A percentile compares a stretch with the other conserved stretches of the same genome.
Conservation (phyloP, 2,329 filamentous ascomycete species). For the Lecanosticta acicola region DNA sequence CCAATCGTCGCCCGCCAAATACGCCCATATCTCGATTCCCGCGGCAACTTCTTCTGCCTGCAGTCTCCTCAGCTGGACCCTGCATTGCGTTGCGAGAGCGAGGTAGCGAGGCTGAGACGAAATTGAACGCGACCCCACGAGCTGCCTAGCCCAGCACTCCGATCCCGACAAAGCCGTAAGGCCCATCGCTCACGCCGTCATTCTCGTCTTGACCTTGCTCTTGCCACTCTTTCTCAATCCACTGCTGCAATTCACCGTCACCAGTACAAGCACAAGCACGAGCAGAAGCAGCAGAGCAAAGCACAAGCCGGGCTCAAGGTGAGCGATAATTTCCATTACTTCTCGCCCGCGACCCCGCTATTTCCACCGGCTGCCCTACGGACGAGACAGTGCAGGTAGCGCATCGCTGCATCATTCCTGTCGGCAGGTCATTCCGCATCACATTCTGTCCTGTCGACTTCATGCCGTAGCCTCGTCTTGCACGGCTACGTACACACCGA, state of each 20-base stretch:
- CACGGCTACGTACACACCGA: background rate
- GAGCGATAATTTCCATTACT: background rate
- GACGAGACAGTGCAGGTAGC: background rate
- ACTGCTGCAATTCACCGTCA: too few relatives aligned
- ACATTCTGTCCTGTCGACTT: too few relatives aligned
- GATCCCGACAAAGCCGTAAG: background rate
- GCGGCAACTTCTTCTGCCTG: too few relatives aligned
- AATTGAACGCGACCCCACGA: too few relatives aligned
- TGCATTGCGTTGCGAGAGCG: too few relatives aligned
- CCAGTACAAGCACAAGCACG: too few relatives aligned
- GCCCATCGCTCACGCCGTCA: slow-evolving; percentile 4
- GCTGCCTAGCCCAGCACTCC: background rate
- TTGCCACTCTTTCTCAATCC: background rate
- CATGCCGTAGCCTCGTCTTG: background rate
- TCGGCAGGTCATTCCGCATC: slow-evolving; percentile 3
- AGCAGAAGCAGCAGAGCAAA: background rate
- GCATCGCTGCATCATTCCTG: background rate
- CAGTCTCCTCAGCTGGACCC: slow-evolving; percentile 1
- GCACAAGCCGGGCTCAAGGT: too few relatives aligned
- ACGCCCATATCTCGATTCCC: background rate
- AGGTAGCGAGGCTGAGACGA: too few relatives aligned
- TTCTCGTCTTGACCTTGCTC: background rate
- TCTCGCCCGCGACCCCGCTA: background rate
- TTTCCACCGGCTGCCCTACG: background rate
- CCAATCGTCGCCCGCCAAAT: background rate